Conservation (phyloP, 2,329 filamentous ascomycete species). For the Fusarium tricinctum region DNA sequence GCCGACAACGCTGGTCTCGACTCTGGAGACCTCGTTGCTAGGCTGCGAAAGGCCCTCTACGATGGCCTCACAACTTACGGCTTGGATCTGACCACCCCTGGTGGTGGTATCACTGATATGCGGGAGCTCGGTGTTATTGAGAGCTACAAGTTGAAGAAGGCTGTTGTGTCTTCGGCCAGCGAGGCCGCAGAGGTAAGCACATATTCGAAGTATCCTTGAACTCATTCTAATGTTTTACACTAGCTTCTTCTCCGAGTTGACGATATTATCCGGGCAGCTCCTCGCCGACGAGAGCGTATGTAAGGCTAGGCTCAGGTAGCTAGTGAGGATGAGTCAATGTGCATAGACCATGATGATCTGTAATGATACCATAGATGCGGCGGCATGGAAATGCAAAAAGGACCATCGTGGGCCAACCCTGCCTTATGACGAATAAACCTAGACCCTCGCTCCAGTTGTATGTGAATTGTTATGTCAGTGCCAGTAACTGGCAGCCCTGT, state of each 20-base stretch:
- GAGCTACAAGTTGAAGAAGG: constrained; percentile 98
- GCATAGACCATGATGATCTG: constrained; percentile 54
- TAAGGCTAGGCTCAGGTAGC: constrained; percentile 46
- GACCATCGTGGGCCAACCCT: constrained; percentile 46
- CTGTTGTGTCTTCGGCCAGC: constrained; percentile 95
- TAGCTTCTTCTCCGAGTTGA: constrained; percentile 93
- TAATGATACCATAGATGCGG: constrained; percentile 58
- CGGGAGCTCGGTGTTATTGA: constrained; percentile 94
- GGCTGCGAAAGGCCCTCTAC: constrained; percentile 93
- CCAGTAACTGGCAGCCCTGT: not conserved
- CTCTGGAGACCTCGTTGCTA: constrained; percentile 91
- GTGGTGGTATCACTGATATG: constrained; percentile 96
- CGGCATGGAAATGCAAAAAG: constrained; percentile 51
- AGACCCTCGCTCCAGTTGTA: not conserved
- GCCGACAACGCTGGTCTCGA: constrained; percentile 98
- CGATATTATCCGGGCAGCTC: constrained; percentile 96
- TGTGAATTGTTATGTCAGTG: constrained; percentile 26
- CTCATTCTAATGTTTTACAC: constrained; percentile 39
- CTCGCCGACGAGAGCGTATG: constrained; percentile 67
- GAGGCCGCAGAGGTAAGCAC: constrained; percentile 91
- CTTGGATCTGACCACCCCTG: constrained; percentile 87
- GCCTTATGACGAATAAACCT: constrained; percentile 35
- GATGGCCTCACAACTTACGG: constrained; percentile 94
- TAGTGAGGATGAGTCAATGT: constrained; percentile 45
- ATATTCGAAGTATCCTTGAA: not conserved